Conservation (phyloP, 2,329 filamentous ascomycete genomes). For the Parasarocladium wereldwijsianum region DNA sequence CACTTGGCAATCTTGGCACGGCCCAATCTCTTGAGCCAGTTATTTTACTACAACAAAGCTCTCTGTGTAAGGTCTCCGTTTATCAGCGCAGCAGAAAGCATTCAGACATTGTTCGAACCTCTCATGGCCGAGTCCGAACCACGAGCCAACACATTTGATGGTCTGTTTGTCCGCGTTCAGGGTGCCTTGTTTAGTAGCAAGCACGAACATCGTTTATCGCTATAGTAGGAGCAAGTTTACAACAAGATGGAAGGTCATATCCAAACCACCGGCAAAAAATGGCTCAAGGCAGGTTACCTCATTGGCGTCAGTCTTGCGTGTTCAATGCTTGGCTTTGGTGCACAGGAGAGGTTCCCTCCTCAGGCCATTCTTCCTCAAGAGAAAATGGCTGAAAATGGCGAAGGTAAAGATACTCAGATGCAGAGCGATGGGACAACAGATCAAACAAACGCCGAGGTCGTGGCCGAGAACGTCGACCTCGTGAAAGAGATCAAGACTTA, state of each 20-base stretch:
- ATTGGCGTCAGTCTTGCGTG: slow-evolving; percentile 17
- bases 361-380: too few relatives aligned
- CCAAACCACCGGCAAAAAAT: slow-evolving; percentile 29
- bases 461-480: slow-evolving; percentile 10
- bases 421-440: slow-evolving; percentile 14
- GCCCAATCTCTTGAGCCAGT: slow-evolving; percentile 53
- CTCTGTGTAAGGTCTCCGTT: slow-evolving; percentile 57
- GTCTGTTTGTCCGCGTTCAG: slow-evolving; percentile 47
- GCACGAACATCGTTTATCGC: too few relatives aligned
- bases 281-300: slow-evolving; percentile 32
- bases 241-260: slow-evolving; percentile 50
- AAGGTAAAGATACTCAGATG: too few relatives aligned
- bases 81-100: slow-evolving; percentile 49
- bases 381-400: too few relatives aligned
- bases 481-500: too few relatives aligned
- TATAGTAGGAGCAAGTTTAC: too few relatives aligned
- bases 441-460: slow-evolving; percentile 11
- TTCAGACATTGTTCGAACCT: slow-evolving; percentile 54
- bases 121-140: slow-evolving; percentile 25
- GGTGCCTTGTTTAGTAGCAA: slow-evolving; percentile 46
- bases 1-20: slow-evolving; percentile 70
- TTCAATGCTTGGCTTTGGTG: slow-evolving; percentile 18
- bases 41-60: slow-evolving; percentile 59
- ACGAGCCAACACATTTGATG: slow-evolving; percentile 30
- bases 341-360: slow-evolving; percentile 30